A percentile compares a stretch with the other conserved stretches of the same genome.
phyloP scores from a whole-genome alignment of 1,284 basidiomycete genomes.

The Peniophora sp. region DNA sequence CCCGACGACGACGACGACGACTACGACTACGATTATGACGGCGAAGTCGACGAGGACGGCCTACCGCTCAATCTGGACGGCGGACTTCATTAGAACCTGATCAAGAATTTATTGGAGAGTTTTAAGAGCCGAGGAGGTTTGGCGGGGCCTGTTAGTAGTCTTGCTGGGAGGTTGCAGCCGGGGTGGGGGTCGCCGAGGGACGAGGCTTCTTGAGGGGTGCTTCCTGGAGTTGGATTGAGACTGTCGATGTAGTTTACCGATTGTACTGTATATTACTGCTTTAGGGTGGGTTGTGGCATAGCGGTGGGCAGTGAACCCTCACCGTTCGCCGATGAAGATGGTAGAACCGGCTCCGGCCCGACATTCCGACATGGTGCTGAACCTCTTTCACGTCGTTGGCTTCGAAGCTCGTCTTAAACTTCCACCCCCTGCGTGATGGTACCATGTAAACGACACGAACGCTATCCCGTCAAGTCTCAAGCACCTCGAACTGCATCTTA shows the following conservation, averaged over 20 bases:
- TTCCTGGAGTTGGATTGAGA: no score
- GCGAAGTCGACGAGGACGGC: conserved; percentile 41
- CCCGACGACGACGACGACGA: no score
- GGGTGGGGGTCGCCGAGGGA: conserved; percentile 70
- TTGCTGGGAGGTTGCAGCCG: conserved; percentile 75
- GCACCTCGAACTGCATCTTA: no score
- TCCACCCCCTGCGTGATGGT: no score
- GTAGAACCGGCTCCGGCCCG: background rate
- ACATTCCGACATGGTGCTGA: background rate
- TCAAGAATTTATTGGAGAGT: conserved; percentile 93
- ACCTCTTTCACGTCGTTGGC: background rate
- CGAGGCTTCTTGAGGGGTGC: conserved; percentile 20
- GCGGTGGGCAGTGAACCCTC: no score
- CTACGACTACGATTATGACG: background rate
- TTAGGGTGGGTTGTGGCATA: no score
- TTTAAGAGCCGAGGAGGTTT: conserved; percentile 84
- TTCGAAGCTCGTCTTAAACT: background rate
- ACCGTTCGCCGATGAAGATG: no score
- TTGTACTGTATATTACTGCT: no score
- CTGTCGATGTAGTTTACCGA: no score
- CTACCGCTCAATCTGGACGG: conserved; percentile 41
- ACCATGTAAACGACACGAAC: no score
- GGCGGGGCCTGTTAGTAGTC: conserved; percentile 82
- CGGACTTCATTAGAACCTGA: conserved; percentile 75
- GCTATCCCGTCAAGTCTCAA: no score